Base-by-base conservation (phyloP, 2,329 filamentous ascomycete species). In the Ophiosphaerella narmari region DNA sequence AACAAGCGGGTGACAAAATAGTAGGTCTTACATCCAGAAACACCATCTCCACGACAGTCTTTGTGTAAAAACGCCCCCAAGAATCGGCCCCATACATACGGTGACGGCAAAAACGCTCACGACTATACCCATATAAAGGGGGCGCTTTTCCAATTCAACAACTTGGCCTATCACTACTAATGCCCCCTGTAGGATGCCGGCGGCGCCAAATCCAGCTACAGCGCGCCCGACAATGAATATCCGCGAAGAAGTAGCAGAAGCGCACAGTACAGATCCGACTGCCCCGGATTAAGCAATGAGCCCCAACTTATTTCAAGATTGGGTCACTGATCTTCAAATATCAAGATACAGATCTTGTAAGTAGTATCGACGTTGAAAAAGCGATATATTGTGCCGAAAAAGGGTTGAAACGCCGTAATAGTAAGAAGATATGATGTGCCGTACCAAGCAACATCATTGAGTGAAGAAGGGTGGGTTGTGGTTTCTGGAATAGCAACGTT, bases 41-140 rank as follows among this genome's bases (percentile, higher is more conserved):
- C 63, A 71, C 55, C 55, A 87, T 46, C 85, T 74, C 86, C 86
- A 88, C 14, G 73, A 78, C 5, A 5, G 5, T 5, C 11, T 5
- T 12, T 5, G 26, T 5, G 33, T 29, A 3, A 46, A 26, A 9
- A 12, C 33, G 13, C 33, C 33, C 13, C 33, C 33, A 12, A 36
- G 33, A 5, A 12, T 7, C 21, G 40, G 40, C 3, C 40, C 40
- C 7, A 35, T 16, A n/a, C 40, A 33, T 3, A 23, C 18, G 3
- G 26, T 16, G 6, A 43, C 32, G 12, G 24, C 40, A n/a, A 43
- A 43, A 4, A 35, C 40, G 26, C 26, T 33, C 3, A 74, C 74
- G 34, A 78, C 68, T 9, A 77, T 33, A 3, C 76, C 76, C 13
- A 67, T 74, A 50, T 76, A 78, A 1, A 70, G 64, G 4, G 77